Conservation (phyloP, 805 yeast genomes). For the Candida sonorensis region DNA sequence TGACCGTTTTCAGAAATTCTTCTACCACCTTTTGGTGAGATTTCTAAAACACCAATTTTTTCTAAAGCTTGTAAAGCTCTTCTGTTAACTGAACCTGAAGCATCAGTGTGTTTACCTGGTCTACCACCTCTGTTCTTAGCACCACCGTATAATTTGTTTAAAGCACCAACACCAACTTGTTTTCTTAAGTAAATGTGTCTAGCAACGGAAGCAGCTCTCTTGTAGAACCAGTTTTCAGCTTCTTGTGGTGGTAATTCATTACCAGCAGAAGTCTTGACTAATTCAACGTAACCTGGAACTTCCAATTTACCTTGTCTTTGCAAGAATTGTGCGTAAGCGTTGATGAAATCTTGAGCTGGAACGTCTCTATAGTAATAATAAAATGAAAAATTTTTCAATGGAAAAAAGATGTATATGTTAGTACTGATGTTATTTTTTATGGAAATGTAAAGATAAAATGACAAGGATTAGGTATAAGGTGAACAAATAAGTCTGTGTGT, state of each 20-base stretch:
- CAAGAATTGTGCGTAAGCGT: constrained; percentile 99
- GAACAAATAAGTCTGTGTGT: no score
- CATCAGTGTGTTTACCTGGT: constrained; percentile 98
- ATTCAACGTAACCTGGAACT: constrained; percentile 99
- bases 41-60: constrained; percentile 95
- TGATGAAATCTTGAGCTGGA: constrained; percentile 99
- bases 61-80: constrained; percentile 96
- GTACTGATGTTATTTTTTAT: no score
- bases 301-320: constrained; percentile 99
- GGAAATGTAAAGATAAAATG: no score
- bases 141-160: constrained; percentile 99
- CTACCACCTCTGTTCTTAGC: constrained; percentile 98
- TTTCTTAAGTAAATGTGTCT: constrained; percentile 99
- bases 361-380: constrained; percentile 85
- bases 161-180: constrained; percentile 98
- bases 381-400: constrained; percentile 18
- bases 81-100: constrained; percentile 99
- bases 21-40: constrained; percentile 98
- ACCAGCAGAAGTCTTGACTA: constrained; percentile 98
- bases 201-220: constrained; percentile 99
- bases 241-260: constrained; percentile 99
- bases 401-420: constrained; percentile 14
- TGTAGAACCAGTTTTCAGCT: constrained; percentile 99
- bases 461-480: no score
- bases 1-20: constrained; percentile 99